Evolutionary conservation across 169 alveolate species (phyloP).

Genomic region (Plasmodium gallinaceum): DNA sequence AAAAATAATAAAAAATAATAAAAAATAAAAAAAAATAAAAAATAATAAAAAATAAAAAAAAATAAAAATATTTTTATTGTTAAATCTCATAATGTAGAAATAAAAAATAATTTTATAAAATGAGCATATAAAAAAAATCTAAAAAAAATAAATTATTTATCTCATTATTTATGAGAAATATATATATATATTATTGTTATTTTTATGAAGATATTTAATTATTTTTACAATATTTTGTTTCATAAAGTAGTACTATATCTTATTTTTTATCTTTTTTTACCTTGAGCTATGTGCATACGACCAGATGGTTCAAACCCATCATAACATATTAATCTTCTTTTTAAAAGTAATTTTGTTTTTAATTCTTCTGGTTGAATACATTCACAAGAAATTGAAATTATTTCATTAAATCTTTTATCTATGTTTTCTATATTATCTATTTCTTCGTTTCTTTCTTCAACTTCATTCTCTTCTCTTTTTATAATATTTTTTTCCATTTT

Average conservation of each 20-base stretch:
- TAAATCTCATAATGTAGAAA: too few species aligned
- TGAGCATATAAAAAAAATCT: background rate
- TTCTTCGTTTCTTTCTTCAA: slow-evolving; percentile 27
- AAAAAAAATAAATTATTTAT: background rate
- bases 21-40: background rate
- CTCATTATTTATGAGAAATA: background rate
- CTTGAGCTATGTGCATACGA: slow-evolving; percentile 99
- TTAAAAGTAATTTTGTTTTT: slow-evolving; percentile 25
- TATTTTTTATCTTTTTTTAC: slow-evolving; percentile 80
- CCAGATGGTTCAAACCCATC: slow-evolving; percentile 99
- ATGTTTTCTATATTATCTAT: slow-evolving; percentile 36
- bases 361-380: slow-evolving; percentile 86
- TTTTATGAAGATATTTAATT: too few species aligned
- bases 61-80: background rate
- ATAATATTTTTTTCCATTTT: slow-evolving; percentile 23
- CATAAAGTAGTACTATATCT: too few species aligned
- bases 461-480: slow-evolving; percentile 39
- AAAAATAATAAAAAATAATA: background rate
- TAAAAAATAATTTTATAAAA: background rate
- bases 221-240: too few species aligned
- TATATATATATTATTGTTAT: slow-evolving; percentile 1
- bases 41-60: background rate
- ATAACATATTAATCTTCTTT: slow-evolving; percentile 90
- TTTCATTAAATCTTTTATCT: slow-evolving; percentile 79
- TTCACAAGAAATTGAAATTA: slow-evolving; percentile 87